Conservation (phyloP, 345 rosid species). For the Gossypium ekmanianum region DNA sequence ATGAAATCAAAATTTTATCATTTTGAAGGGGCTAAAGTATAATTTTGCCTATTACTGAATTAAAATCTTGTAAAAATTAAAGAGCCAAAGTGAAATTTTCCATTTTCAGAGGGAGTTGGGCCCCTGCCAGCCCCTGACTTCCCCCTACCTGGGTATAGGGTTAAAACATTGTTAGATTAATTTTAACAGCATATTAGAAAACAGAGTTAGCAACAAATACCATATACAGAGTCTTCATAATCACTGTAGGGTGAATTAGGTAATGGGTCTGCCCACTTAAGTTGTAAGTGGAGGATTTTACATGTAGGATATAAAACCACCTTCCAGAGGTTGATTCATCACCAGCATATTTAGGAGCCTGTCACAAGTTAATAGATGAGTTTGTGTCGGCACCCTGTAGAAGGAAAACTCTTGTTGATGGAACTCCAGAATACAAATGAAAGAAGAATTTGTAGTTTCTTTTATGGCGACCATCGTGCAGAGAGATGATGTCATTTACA, state of each 20-base stretch:
- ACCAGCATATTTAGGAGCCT: constrained; percentile 42
- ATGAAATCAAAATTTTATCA: too few relatives aligned
- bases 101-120: too few relatives aligned
- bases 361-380: constrained; percentile 84
- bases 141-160: background rate
- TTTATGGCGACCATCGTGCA: background rate
- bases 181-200: background rate
- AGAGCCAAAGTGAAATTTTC: too few relatives aligned
- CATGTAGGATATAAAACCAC: constrained; percentile 26
- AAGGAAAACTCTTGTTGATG: constrained; percentile 17
- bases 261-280: constrained; percentile 33
- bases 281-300: background rate
- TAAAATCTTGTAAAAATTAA: too few relatives aligned
- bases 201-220: constrained; percentile 33
- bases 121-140: too few relatives aligned
- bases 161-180: constrained; percentile 17
- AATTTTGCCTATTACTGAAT: too few relatives aligned
- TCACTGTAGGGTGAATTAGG: constrained; percentile 62
- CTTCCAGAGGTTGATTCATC: constrained; percentile 47
- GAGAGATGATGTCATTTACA: constrained; percentile 11
- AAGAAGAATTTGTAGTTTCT: constrained; percentile 4
- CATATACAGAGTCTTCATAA: constrained; percentile 87
- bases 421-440: constrained; percentile 7
- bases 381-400: constrained; percentile 91
- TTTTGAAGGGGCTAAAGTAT: too few relatives aligned